These are phyloP conservation scores for Saposhnikovia divaricata DNA, from an alignment of 129 eudicot species.

Conservation along the genomic window DNA sequence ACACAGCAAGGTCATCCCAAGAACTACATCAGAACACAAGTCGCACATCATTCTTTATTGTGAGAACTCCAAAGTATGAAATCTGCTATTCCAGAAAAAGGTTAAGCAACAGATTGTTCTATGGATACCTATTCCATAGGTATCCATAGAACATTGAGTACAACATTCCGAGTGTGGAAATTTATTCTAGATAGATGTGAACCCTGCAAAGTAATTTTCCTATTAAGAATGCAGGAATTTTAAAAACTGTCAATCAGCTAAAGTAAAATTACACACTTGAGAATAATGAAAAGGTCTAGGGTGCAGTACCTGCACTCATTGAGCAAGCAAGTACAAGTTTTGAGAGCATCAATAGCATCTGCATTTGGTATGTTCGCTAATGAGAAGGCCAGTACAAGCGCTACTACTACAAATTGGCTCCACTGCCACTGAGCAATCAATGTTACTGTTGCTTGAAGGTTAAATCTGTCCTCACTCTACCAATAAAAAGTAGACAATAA, in stretches of 20 bases:
- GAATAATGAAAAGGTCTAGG: background rate
- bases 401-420: constrained; percentile 44
- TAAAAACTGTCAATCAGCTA: background rate
- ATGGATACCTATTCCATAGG: too few relatives aligned
- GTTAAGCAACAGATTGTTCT: too few relatives aligned
- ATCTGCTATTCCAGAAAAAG: too few relatives aligned
- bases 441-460: constrained; percentile 19
- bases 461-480: constrained; percentile 30
- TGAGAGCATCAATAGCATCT: constrained; percentile 86
- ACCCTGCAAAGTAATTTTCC: background rate
- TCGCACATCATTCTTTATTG: too few relatives aligned
- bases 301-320: constrained; percentile 75
- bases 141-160: background rate
- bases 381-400: constrained; percentile 49
- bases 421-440: constrained; percentile 36
- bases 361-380: constrained; percentile 54
- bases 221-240: background rate
- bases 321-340: constrained; percentile 76
- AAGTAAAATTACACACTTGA: background rate
- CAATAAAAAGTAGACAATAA: background rate
- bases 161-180: background rate
- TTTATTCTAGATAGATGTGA: background rate
- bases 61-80: too few relatives aligned
- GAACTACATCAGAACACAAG: too few relatives aligned
- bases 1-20: too few relatives aligned